Evolutionary conservation across 2,329 filamentous ascomycete genomes (phyloP).

Genomic region (Neofusicoccum sp.): DNA sequence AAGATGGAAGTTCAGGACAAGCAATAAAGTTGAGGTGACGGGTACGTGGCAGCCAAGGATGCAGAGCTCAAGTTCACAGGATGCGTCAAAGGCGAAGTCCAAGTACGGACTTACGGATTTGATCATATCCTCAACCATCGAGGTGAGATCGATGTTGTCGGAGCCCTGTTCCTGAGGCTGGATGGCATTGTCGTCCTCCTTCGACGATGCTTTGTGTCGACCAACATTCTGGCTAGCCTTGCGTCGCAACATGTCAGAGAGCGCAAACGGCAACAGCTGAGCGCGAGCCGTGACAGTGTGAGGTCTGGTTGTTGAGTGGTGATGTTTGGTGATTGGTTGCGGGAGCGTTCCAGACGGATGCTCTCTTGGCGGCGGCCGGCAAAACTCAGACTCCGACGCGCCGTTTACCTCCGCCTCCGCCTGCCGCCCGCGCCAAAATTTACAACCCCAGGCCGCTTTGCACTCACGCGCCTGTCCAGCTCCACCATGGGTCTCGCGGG

Average conservation of each 20-base stretch:
- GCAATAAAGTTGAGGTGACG: too few species aligned
- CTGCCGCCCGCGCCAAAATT: slow-evolving; percentile 6
- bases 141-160: neutral
- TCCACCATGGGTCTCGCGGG: slow-evolving; percentile 67
- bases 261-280: neutral
- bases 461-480: neutral
- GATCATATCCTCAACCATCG: neutral
- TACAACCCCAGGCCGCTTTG: neutral
- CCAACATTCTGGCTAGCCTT: neutral
- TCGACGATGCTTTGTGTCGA: neutral
- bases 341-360: neutral
- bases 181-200: neutral
- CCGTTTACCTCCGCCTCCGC: neutral
- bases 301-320: neutral
- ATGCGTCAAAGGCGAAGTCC: neutral
- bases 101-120: slow-evolving; percentile 2
- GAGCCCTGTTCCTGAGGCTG: neutral
- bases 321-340: neutral
- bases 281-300: neutral
- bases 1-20: neutral
- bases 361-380: neutral
- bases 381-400: neutral
- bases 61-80: neutral
- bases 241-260: neutral
- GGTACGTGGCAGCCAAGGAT: neutral